Base-by-base conservation (phyloP, 805 yeast genomes). In the Barnettozyma sucrosica region DNA sequence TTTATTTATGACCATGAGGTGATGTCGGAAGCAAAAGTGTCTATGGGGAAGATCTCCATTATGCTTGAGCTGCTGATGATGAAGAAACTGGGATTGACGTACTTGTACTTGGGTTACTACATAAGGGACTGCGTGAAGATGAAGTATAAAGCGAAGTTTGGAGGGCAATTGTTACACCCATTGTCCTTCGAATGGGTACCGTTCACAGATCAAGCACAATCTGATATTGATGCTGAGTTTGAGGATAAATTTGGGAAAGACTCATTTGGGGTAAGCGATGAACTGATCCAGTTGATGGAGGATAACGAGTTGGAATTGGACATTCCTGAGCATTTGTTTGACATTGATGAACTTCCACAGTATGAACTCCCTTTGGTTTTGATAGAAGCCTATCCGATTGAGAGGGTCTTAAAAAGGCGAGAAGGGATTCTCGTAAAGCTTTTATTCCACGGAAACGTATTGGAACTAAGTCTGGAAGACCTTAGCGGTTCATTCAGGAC, bases 1-100 rank as follows among this genome's bases (percentile, higher is more conserved):
- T 85, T 90, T 61, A 79, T 89, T 11, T 88, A 93, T 86, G 90
- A 89, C 59, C 72, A 77, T 44, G 83, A 87, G 0, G 63, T 89
- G 26, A 19, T 28, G 5, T 14, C 25, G 3, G 26, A 39, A 20
- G n/a, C 28, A 4, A 47, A 47, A 26, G 9, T 45, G 11, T 49
- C 51, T 5, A 39, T 49, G 44, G 97, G 97, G 0, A 87, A 87
- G 23, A 61, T 89, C 2, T 81, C 89, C 51, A 92, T 87, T 0
- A 57, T 89, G 24, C 66, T 85, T 36, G 97, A 89, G 58, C 66
- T 87, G 34, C 70, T 77, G 2, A 59, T 86, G 62, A 68, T 81
- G 5, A 54, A 71, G 24, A 62, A 74, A 37, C 65, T 79, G 34
- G 67, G 70, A 7, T 48, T 65, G 7, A 51, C 62, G 41, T 79